These are phyloP conservation scores for Wickerhamiella parazyma DNA, from an alignment of 805 yeast genomes.

Conservation along the genomic window DNA sequence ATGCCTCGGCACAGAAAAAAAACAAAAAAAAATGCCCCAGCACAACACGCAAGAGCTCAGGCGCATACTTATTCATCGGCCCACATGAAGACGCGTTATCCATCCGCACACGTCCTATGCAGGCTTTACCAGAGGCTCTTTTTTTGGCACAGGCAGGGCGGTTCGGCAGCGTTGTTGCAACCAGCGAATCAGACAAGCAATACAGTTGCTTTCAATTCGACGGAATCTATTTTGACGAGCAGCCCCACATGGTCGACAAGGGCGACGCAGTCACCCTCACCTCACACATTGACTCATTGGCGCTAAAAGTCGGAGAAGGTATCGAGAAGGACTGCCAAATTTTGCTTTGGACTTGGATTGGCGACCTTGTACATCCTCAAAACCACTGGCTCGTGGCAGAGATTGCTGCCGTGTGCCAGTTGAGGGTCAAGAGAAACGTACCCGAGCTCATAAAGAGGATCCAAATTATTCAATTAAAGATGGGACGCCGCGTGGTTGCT, in stretches of 20 bases:
- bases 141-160: background rate
- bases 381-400: background rate
- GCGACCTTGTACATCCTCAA: conserved; percentile 4
- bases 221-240: background rate
- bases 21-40: no score
- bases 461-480: background rate
- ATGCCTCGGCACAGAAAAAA: no score
- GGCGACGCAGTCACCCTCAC: background rate
- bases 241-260: background rate
- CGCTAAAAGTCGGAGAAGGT: background rate
- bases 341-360: background rate
- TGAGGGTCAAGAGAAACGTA: background rate
- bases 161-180: background rate
- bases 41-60: background rate
- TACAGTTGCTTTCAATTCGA: background rate
- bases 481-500: background rate
- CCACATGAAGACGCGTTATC: background rate
- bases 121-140: background rate
- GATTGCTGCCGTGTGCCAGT: background rate
- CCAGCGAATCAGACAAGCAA: background rate
- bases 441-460: background rate
- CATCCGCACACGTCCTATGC: background rate
- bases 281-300: background rate
- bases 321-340: conserved; percentile 14
- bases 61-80: background rate